Evolutionary conservation across 306 rosid genomes (phyloP).

Genomic region (Gleditsia sinensis): DNA sequence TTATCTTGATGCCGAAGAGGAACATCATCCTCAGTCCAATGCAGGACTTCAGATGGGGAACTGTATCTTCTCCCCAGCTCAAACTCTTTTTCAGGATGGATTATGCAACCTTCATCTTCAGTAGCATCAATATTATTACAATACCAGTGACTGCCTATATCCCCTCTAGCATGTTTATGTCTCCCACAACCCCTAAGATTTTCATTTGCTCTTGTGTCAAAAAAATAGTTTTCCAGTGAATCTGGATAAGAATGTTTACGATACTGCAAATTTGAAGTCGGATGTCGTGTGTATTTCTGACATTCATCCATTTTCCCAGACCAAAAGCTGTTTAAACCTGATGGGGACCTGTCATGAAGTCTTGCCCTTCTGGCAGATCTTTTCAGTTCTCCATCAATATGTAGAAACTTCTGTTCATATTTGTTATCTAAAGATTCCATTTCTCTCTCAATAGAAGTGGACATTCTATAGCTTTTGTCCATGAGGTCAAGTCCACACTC

Average conservation of each 20-base stretch:
- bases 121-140: slow-evolving; percentile 33
- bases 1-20: slow-evolving; percentile 38
- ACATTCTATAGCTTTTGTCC: slow-evolving; percentile 34
- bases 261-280: slow-evolving; percentile 31
- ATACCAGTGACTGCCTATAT: slow-evolving; percentile 42
- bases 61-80: slow-evolving; percentile 39
- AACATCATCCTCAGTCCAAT: slow-evolving; percentile 50
- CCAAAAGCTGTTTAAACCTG: slow-evolving; percentile 41
- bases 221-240: slow-evolving; percentile 38
- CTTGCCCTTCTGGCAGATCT: slow-evolving; percentile 45
- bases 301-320: slow-evolving; percentile 41
- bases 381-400: slow-evolving; percentile 33
- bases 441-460: slow-evolving; percentile 35
- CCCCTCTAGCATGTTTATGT: slow-evolving; percentile 31
- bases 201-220: slow-evolving; percentile 36
- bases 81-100: slow-evolving; percentile 39
- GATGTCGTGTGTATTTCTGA: slow-evolving; percentile 31
- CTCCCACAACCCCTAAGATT: slow-evolving; percentile 37
- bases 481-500: slow-evolving; percentile 40
- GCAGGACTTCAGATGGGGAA: slow-evolving; percentile 43
- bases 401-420: slow-evolving; percentile 38
- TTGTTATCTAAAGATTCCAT: slow-evolving; percentile 34
- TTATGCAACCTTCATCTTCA: slow-evolving; percentile 40
- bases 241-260: slow-evolving; percentile 34
- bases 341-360: slow-evolving; percentile 26